Evolutionary conservation across 208 protist genomes (phyloP), one percentile per base, ranked within the genome.

Genomic region (Leishmania major): DNA sequence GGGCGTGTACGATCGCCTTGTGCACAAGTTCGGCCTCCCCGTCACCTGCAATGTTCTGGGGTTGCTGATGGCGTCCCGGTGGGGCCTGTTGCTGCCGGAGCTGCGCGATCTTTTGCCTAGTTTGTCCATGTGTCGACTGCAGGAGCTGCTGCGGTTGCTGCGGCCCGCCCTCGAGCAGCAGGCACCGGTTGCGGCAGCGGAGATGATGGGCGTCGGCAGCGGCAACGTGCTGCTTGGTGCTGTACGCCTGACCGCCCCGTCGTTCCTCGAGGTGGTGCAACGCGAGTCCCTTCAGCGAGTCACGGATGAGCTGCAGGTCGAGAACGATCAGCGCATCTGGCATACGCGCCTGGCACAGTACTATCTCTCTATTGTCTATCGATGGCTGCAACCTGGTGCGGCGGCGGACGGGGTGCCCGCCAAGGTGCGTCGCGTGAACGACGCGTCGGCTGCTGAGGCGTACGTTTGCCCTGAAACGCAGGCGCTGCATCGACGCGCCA

Each of bases 91-190:
- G 75, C 70, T 92, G 47, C 80, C 86, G 2, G 87, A 93, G 60
- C 84, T 97, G 67, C 89, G 94, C n/a, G 57, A 70, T 40, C 80
- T 97, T 28, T 75, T 97, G 47, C 79, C 75, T 31, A 49, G 79
- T 43, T 74, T 96, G 40, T 76, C 88, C 1, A 84, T 86, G 10
- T 83, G 84, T 15, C 83, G 88, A 35, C 88, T 97, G 57, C 91
- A 95, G 71, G 81, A 93, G 62, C 78, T 97, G 40, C 78, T 97
- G 53, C 92, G 94, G n/a, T 74, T 92, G 80, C 87, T 96, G 81
- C 87, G 92, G 11, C 93, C 93, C 1, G 85, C 89, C 4, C 73
- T 95, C 0, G 89, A 93, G 49, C 67, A 40, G 15, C 66, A 87
- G 31, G 57, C 15, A 17, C 79, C 79, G 43, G 51, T 64, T 37